phyloP scores from a whole-genome alignment of 805 yeast genomes.

The Schwanniomyces pseudopolymorphus region DNA sequence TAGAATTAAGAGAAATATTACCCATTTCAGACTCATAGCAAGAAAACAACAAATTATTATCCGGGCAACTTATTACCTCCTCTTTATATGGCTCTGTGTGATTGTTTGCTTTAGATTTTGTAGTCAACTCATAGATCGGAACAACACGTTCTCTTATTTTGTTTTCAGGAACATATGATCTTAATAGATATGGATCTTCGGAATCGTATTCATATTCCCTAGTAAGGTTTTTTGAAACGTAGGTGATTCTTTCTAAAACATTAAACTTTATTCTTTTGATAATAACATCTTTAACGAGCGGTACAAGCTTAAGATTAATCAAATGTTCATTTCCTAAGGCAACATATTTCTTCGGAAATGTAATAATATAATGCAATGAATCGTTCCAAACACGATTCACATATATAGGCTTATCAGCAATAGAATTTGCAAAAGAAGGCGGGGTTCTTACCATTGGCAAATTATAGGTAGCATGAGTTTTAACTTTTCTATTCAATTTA shows the following conservation, averaged over 20 bases:
- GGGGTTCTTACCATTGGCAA: constrained; percentile 55
- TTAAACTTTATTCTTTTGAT: constrained; percentile 66
- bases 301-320: constrained; percentile 65
- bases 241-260: constrained; percentile 64
- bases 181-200: constrained; percentile 26
- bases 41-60: constrained; percentile 61
- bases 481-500: constrained; percentile 34
- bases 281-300: constrained; percentile 59
- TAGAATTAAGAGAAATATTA: constrained; percentile 6
- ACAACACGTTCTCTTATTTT: constrained; percentile 51
- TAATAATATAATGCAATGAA: constrained; percentile 65
- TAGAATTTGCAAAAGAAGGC: constrained; percentile 56
- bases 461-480: constrained; percentile 26
- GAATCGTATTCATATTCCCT: constrained; percentile 40
- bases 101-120: constrained; percentile 42
- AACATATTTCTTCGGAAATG: constrained; percentile 69
- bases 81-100: constrained; percentile 49
- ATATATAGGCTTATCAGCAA: constrained; percentile 70
- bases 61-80: constrained; percentile 57
- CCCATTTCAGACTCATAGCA: constrained; percentile 42
- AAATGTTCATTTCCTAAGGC: constrained; percentile 59
- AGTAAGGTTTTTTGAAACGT: constrained; percentile 54
- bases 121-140: constrained; percentile 62
- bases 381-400: constrained; percentile 77
- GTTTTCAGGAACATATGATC: constrained; percentile 11